phyloP scores from a whole-genome alignment of 805 yeast species.

The Zygotorulaspora florentina region DNA sequence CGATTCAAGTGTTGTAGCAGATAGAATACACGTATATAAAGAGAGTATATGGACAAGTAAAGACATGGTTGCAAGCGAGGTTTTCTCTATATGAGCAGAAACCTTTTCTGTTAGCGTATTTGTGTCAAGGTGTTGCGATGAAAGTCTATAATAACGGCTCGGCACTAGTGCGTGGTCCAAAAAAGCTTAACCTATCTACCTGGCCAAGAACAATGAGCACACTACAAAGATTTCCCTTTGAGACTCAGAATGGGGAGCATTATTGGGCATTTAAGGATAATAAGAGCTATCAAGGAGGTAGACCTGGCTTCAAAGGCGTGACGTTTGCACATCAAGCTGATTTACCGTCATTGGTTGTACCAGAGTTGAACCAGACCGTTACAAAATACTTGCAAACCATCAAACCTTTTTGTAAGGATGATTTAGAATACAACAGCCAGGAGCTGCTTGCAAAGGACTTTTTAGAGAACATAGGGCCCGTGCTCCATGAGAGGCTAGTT shows the following conservation, averaged over 20 bases:
- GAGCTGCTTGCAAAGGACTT: constrained; percentile 62
- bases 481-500: constrained; percentile 61
- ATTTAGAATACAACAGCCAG: constrained; percentile 47
- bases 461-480: constrained; percentile 60
- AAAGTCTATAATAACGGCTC: neutral
- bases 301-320: constrained; percentile 48
- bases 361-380: constrained; percentile 68
- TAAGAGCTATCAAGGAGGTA: constrained; percentile 17
- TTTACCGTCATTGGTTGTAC: constrained; percentile 85
- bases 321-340: constrained; percentile 67
- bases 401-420: constrained; percentile 56
- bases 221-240: constrained; percentile 16
- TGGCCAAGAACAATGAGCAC: neutral
- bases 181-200: neutral
- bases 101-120: no score
- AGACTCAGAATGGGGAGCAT: constrained; percentile 26
- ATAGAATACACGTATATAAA: neutral
- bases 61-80: no score
- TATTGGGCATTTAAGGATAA: constrained; percentile 26
- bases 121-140: neutral
- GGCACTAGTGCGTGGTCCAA: neutral
- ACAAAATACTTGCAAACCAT: constrained; percentile 65
- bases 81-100: no score
- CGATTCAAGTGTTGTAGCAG: neutral
- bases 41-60: no score